Evolutionary conservation across 108 stramenopile genomes (phyloP), one percentile per base, ranked within the genome.

Genomic region (Mayamaea pseudoterrestris): DNA sequence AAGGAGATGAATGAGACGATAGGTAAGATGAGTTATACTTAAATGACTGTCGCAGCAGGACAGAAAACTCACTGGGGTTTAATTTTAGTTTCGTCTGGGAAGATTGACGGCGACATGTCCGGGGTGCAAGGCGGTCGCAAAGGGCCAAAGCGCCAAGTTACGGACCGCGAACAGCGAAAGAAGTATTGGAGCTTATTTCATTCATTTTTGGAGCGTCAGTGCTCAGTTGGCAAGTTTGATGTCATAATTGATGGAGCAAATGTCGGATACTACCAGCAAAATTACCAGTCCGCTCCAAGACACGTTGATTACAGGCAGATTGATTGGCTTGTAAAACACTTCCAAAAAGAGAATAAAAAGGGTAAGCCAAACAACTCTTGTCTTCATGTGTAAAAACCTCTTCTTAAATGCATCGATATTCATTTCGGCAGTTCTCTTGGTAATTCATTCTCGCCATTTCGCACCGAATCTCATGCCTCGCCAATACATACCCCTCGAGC

Each of bases 221-320:
- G 14, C 30, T 44, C 39, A 24, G 53, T n/a, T 13, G 29, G 12
- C 7, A 2, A 30, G 24, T 20, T 58, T 43, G 74, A 83, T 56
- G 57, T 80, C 6, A 76, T 98, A n/a, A 69, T 99, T 44, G 98
- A 99, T 68, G 96, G 94, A 2, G 98, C 98, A 13, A 99, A 99
- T 69, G 76, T 98, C 24, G 97, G 95, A 0, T 97, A 95, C 71
- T 94, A 55, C 57, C 74, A 98, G 55, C 63, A 80, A 50, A 92
- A 92, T 62, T 94, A 78, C 57, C 50, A 58, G 23, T 53, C 54
- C 21, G 72, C 89, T 6, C 91, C 93, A 1, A 80, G 63, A 49
- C 93, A 93, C 43, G 82, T 94, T 8, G 86, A 91, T 51, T 97
- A 93, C 53, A 35, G 64, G 28, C 97, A 97, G 63, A 86, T 99